These are phyloP conservation scores for Podila horticola DNA, from an alignment of 192 early-diverging fungal genomes.

Conservation along the genomic window DNA sequence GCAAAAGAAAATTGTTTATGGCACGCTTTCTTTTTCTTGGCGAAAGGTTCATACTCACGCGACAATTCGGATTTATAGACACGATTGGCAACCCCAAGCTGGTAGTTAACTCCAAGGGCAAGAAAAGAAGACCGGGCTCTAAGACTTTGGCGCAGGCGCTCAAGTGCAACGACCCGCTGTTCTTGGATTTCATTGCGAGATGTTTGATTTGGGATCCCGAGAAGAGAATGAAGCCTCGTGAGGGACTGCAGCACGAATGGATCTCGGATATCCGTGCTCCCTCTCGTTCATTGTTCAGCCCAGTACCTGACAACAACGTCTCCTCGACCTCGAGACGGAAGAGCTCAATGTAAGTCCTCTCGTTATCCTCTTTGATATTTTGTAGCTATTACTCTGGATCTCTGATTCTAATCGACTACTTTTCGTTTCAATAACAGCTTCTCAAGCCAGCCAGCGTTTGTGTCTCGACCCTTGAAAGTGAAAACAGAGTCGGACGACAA, in stretches of 20 bases:
- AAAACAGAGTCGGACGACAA: conserved; percentile 29
- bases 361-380: not conserved
- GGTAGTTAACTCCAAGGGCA: conserved; percentile 88
- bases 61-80: conserved; percentile 43
- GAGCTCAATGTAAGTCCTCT: conserved; percentile 33
- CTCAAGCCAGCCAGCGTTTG: conserved; percentile 19
- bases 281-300: conserved; percentile 46
- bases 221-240: conserved; percentile 84
- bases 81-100: conserved; percentile 64
- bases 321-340: conserved; percentile 34
- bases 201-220: conserved; percentile 94
- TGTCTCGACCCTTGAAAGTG: conserved; percentile 34
- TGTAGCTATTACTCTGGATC: not conserved
- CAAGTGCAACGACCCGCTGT: conserved; percentile 77
- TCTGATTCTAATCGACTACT: not conserved
- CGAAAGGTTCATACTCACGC: conserved; percentile 10
- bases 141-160: conserved; percentile 81
- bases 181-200: conserved; percentile 87
- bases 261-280: conserved; percentile 69
- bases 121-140: conserved; percentile 80
- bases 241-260: conserved; percentile 89
- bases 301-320: conserved; percentile 8
- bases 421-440: conserved; percentile 11
- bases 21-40: conserved; percentile 27
- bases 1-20: no score